Conservation (phyloP, 2,329 filamentous ascomycete species). For the Chrysoporthe puriensis region DNA sequence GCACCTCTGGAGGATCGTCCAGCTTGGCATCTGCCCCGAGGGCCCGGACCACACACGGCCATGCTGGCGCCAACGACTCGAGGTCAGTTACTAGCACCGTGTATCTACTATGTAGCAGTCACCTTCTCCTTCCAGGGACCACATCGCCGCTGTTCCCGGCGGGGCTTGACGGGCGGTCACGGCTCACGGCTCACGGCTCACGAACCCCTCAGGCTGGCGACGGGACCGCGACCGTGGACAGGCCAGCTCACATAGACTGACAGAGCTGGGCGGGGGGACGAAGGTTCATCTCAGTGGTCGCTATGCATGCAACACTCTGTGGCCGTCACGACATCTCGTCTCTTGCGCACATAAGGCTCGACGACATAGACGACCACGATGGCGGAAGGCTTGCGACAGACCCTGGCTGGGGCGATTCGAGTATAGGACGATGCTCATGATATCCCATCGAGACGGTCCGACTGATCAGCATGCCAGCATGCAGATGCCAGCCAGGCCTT, state of each 20-base stretch:
- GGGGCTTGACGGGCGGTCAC: not conserved
- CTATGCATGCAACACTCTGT: not conserved
- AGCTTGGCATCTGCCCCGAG: not conserved
- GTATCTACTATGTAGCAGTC: not conserved
- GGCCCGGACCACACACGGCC: not conserved
- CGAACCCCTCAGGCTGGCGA: not conserved
- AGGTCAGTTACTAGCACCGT: too few relatives aligned
- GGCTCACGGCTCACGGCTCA: not conserved
- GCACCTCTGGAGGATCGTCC: not conserved
- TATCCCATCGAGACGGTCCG: not conserved
- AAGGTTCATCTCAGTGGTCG: not conserved
- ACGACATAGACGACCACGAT: constrained; percentile 54
- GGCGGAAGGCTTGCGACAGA: not conserved
- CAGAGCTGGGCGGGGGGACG: not conserved
- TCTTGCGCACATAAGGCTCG: constrained; percentile 68
- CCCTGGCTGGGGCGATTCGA: not conserved
- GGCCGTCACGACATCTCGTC: constrained; percentile 33
- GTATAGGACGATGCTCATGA: not conserved
- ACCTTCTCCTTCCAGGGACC: not conserved
- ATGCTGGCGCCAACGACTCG: not conserved
- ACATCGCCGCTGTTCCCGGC: not conserved
- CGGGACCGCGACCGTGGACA: not conserved
- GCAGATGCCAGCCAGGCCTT: constrained; percentile 4
- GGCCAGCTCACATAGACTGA: constrained; percentile 42
- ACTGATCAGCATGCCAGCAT: constrained; percentile 11